Conservation (phyloP, 192 early-diverging fungal species). For the Backusella psychrophila region DNA sequence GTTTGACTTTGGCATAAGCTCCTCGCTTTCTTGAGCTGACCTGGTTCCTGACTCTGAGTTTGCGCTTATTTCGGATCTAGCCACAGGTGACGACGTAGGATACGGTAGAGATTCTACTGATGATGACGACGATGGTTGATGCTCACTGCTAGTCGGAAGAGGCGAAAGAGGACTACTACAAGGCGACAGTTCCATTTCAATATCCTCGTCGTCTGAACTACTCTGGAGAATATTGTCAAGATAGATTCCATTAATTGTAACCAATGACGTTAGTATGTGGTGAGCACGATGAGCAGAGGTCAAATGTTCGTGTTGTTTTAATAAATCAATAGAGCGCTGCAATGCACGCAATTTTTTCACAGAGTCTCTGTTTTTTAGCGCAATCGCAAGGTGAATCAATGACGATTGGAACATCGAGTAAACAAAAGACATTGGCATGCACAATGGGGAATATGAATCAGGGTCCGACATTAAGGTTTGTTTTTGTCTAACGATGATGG, state of each 20-base stretch:
- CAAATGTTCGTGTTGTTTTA: conserved; percentile 8
- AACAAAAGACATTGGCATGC: conserved; percentile 18
- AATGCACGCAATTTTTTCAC: not conserved
- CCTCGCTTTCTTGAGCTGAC: not conserved
- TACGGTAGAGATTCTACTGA: not conserved
- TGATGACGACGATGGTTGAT: not conserved
- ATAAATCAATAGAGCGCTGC: not conserved
- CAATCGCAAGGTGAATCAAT: conserved; percentile 1
- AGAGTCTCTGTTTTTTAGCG: conserved; percentile 6
- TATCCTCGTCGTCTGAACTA: not conserved
- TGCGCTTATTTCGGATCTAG: not conserved
- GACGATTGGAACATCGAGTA: conserved; percentile 29
- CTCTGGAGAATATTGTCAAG: not conserved
- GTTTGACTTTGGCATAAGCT: conserved; percentile 13
- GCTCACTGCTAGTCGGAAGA: not conserved
- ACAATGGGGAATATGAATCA: conserved; percentile 6
- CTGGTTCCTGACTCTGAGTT: not conserved
- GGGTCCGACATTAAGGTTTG: conserved; percentile 5
- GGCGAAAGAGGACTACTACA: not conserved
- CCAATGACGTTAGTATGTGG: conserved; percentile 7
- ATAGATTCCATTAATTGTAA: conserved; percentile 9
- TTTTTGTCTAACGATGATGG: conserved; percentile 3
- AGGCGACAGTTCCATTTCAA: not conserved
- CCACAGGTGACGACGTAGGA: not conserved
- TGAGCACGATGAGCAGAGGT: conserved; percentile 11